Evolutionary conservation across 106 monocot genomes (phyloP).

Genomic region (Allium cepa): DNA sequence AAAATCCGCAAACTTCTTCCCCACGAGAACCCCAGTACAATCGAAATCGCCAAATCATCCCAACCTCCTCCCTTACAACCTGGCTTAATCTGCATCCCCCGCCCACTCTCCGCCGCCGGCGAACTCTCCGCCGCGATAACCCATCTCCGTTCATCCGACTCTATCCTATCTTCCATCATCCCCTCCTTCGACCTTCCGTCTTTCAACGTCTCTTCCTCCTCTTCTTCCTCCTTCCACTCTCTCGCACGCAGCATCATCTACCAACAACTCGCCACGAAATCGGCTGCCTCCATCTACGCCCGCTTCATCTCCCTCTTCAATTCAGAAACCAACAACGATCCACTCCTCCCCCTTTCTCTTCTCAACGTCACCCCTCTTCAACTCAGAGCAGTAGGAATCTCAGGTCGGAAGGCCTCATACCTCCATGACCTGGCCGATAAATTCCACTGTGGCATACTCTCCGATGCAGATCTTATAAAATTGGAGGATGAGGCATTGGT

Average conservation of each 20-base stretch:
- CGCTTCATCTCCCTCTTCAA: constrained; percentile 44
- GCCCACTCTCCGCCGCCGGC: constrained; percentile 14
- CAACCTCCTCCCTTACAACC: background rate
- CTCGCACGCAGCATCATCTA: constrained; percentile 52
- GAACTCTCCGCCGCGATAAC: constrained; percentile 13
- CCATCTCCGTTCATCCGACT: constrained; percentile 13
- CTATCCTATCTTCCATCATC: constrained; percentile 27
- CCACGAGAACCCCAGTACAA: too few relatives aligned
- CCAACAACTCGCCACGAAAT: constrained; percentile 59
- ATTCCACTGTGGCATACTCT: constrained; percentile 48
- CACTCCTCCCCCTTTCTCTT: constrained; percentile 32
- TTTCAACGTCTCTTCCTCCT: constrained; percentile 23
- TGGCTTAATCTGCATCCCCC: background rate
- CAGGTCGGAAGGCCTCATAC: constrained; percentile 54
- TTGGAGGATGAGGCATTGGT: constrained; percentile 47
- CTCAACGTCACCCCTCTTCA: constrained; percentile 30
- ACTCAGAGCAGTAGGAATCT: constrained; percentile 53
- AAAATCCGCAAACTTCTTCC: background rate
- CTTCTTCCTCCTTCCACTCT: constrained; percentile 37
- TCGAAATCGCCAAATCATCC: background rate
- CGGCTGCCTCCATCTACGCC: constrained; percentile 49
- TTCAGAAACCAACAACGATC: background rate
- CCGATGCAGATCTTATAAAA: constrained; percentile 31
- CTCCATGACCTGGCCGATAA: constrained; percentile 60
- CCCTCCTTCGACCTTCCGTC: constrained; percentile 24